Evolutionary conservation across 2,329 filamentous ascomycete species (phyloP).

Genomic region (Aphanocladium album): DNA sequence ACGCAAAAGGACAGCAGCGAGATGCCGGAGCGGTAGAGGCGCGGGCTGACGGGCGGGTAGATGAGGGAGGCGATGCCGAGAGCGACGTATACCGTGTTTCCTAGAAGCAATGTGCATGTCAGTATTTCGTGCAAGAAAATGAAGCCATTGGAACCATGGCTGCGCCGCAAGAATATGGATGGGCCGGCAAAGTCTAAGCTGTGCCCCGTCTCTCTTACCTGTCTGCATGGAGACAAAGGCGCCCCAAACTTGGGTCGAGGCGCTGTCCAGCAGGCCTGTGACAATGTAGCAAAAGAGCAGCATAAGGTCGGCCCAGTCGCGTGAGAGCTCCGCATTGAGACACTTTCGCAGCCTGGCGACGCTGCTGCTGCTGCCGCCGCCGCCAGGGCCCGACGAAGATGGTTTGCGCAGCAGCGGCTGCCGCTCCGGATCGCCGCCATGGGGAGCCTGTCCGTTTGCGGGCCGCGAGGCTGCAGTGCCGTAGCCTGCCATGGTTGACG

Average conservation of each 20-base stretch:
- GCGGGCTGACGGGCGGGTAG: constrained; percentile 22
- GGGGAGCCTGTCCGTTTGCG: constrained; percentile 13
- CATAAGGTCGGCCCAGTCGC: constrained; percentile 61
- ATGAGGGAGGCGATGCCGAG: constrained; percentile 60
- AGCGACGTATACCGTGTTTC: constrained; percentile 75
- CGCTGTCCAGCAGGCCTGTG: constrained; percentile 72
- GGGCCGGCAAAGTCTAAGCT: background rate
- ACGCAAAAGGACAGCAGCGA: constrained; percentile 67
- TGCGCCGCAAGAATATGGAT: too few relatives aligned
- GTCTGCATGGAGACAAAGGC: constrained; percentile 84
- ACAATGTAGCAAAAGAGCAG: constrained; percentile 70
- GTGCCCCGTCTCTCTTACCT: constrained; percentile 39
- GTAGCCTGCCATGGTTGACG: constrained; percentile 16
- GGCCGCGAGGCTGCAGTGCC: constrained; percentile 13
- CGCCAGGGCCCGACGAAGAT: background rate
- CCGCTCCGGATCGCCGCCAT: constrained; percentile 23
- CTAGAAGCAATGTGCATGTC: constrained; percentile 26
- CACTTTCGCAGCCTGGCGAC: constrained; percentile 26
- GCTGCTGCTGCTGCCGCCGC: constrained; percentile 13
- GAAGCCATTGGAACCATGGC: too few relatives aligned
- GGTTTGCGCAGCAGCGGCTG: constrained; percentile 30
- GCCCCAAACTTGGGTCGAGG: constrained; percentile 71
- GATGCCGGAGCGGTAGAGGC: constrained; percentile 55
- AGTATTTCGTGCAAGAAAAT: too few relatives aligned
- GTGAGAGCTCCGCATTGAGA: constrained; percentile 46